Percentiles rank a stretch among this genome's conserved stretches.
Evolutionary conservation across 208 protist genomes (phyloP).

Genomic region (Leishmania mexicana): DNA sequence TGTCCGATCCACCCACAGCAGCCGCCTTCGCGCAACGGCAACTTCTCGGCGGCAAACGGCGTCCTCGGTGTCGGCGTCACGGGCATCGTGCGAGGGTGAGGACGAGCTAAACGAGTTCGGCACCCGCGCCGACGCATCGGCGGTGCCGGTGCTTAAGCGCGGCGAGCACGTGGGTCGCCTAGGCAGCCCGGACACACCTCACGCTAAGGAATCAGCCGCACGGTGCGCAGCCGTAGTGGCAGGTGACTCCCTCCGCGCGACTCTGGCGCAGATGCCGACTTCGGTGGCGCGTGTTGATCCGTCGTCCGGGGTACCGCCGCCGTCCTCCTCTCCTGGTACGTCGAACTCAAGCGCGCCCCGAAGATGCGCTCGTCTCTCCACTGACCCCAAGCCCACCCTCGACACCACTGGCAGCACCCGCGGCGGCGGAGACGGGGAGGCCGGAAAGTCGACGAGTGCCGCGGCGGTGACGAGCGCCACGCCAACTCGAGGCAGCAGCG

Average conservation of each 20-base stretch:
- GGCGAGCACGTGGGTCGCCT: not conserved
- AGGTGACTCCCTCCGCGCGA: not conserved
- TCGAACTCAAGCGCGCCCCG: too few species aligned
- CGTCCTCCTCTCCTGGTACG: not conserved
- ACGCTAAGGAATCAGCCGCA: not conserved
- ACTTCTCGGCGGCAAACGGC: not conserved
- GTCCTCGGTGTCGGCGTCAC: not conserved
- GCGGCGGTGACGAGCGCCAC: not conserved
- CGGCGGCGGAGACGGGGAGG: not conserved
- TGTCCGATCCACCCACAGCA: slow-evolving; percentile 29
- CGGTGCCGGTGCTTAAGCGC: not conserved
- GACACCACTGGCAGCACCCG: too few species aligned
- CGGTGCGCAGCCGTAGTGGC: not conserved
- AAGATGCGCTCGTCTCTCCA: not conserved
- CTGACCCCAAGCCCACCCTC: slow-evolving; percentile 3
- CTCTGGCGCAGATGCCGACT: not conserved
- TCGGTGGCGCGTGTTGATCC: not conserved
- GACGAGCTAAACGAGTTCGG: not conserved
- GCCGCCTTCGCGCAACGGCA: slow-evolving; percentile 15
- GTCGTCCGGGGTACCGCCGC: not conserved
- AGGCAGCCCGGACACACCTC: not conserved
- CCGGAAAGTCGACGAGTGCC: too few species aligned
- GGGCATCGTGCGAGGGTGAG: not conserved
- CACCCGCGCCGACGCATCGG: not conserved
- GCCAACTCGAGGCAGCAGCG: not conserved